Conservation (phyloP, 306 rosid species). For the Pyrus bretschneideri region DNA sequence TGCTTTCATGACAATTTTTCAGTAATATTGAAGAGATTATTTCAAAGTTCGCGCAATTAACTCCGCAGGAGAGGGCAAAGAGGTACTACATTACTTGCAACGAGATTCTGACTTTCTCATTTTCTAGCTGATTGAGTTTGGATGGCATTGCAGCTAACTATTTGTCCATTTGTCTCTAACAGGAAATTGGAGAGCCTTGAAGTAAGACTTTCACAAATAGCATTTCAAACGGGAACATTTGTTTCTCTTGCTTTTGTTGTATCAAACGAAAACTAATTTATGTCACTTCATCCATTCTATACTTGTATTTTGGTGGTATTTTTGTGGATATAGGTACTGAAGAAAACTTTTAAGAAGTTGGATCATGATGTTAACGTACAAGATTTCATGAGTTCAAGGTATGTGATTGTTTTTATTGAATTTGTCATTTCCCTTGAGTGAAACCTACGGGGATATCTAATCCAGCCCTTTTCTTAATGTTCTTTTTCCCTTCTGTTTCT, state of each 20-base stretch:
- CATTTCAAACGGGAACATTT: constrained; percentile 10
- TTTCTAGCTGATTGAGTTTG: constrained; percentile 13
- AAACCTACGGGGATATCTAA: constrained; percentile 17
- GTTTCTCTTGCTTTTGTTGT: background rate
- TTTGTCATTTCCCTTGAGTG: constrained; percentile 16
- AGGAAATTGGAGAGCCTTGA: constrained; percentile 85
- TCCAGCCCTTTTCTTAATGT: background rate
- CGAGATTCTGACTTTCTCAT: background rate
- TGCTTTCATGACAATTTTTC: background rate
- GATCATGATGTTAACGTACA: constrained; percentile 50
- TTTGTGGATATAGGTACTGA: constrained; percentile 53
- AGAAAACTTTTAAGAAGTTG: constrained; percentile 79
- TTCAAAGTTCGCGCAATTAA: constrained; percentile 57
- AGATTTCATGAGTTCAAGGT: constrained; percentile 49
- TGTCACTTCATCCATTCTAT: background rate
- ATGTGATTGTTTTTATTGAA: constrained; percentile 6
- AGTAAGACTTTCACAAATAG: constrained; percentile 37
- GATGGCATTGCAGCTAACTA: constrained; percentile 15
- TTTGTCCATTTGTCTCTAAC: constrained; percentile 29
- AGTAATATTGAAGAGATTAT: constrained; percentile 20
- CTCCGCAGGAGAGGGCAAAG: constrained; percentile 77
- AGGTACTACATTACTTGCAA: constrained; percentile 33
- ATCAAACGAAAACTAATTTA: background rate
- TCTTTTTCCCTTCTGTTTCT: constrained; percentile 15
- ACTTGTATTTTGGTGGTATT: constrained; percentile 11